Evolutionary conservation across 768 basidiomycete species (phyloP), one percentile per base, ranked within the genome.

Genomic region (Favolaschia claudopus): DNA sequence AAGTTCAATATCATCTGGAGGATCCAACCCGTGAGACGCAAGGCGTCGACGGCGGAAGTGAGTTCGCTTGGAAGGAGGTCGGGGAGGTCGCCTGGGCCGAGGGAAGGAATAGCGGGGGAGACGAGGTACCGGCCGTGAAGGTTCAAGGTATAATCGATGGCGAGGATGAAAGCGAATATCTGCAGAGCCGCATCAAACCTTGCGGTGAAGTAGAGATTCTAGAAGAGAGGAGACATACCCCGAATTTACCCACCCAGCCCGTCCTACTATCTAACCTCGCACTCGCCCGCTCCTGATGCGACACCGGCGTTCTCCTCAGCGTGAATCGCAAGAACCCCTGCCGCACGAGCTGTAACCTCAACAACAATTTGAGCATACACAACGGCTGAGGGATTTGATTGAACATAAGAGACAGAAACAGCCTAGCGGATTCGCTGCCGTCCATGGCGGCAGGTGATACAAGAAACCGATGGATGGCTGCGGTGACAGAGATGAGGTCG

Each of bases 201-300:
- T 13, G 10, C 20, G 13, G 22, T 6, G 37, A 29, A 28, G 5
- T 14, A 2, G 3, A n/a, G 9, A 20, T n/a, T 2, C 13, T 28
- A n/a, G 20, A 10, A 17, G 25, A 6, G 22, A 12, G 4, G 2
- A 20, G 15, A 17, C 53, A 13, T 15, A 54, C 53, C 27, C 33
- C 53, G 10, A 22, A 54, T 36, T 44, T 44, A 40, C 53, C 43
- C 10, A 40, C 25, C 53, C 53, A 54, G 28, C 38, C 43, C 10
- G 53, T 45, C 4, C 53, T 40, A 10, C 42, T 43, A 20, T 54
- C 53, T 19, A 54, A 10, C 3, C 53, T 31, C 12, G 42, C 34
- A 14, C 53, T 54, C 8, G 43, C 9, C 5, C 53, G 42, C 17
- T 54, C 53, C 33, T 54, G 53, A 34, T 54, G 53, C 27, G 53